Percentiles rank a stretch among this genome's conserved stretches.
These are phyloP conservation scores for Sarocladiaceae sp. DNA, from an alignment of 2,329 filamentous ascomycete genomes.

Conservation along the genomic window DNA sequence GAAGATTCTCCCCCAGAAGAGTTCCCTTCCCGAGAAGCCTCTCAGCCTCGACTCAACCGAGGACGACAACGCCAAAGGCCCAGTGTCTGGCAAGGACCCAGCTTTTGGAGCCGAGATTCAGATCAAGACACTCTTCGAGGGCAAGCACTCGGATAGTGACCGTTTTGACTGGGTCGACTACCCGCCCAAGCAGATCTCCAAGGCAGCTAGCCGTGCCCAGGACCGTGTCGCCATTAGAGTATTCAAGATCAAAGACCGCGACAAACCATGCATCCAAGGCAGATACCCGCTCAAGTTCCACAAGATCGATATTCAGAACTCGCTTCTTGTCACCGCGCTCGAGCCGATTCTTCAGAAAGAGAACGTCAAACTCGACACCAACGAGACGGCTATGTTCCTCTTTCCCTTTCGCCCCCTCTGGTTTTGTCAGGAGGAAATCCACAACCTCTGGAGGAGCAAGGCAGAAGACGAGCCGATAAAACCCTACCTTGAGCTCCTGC, in stretches of 20 bases:
- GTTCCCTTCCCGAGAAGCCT: neutral
- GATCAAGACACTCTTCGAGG: slow-evolving; percentile 35
- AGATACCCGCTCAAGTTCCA: slow-evolving; percentile 32
- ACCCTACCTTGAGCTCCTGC: slow-evolving; percentile 32
- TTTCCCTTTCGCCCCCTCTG: slow-evolving; percentile 36
- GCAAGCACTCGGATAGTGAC: slow-evolving; percentile 17
- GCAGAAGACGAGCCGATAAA: slow-evolving; percentile 22
- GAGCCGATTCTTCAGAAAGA: slow-evolving; percentile 37
- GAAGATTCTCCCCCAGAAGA: slow-evolving; percentile 19
- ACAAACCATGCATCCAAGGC: slow-evolving; percentile 32
- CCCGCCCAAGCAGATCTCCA: slow-evolving; percentile 36
- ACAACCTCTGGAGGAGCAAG: slow-evolving; percentile 22
- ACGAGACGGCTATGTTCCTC: slow-evolving; percentile 29
- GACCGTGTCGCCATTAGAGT: slow-evolving; percentile 37
- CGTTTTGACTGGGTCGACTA: slow-evolving; percentile 32
- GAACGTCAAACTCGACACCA: slow-evolving; percentile 29
- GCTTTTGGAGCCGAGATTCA: slow-evolving; percentile 22
- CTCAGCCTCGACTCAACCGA: slow-evolving; percentile 11
- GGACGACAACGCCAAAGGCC: slow-evolving; percentile 12
- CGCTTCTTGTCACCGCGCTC: slow-evolving; percentile 32
- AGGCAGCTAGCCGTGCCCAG: slow-evolving; percentile 26
- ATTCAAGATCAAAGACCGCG: slow-evolving; percentile 38
- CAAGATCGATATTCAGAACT: slow-evolving; percentile 36
- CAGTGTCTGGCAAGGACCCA: slow-evolving; percentile 16
- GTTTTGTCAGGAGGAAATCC: slow-evolving; percentile 38